Base-by-base conservation (phyloP, 805 yeast species). In the Metschnikowia borealis region DNA sequence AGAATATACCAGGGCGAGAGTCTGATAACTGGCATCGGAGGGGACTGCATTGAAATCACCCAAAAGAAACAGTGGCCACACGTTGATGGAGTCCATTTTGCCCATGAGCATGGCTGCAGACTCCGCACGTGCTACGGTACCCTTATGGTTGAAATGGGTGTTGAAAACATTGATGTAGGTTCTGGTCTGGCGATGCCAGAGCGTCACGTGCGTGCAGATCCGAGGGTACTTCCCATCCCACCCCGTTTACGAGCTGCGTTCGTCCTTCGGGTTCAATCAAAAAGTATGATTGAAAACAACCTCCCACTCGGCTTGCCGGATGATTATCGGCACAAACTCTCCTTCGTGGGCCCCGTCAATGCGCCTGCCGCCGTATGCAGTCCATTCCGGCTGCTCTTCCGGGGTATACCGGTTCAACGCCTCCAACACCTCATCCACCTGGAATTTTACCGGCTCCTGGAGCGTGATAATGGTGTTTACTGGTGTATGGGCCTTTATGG, bases 21-120 rank as follows among this genome's bases (percentile, higher is more conserved):
- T 23, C 18, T 52, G 37, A 47, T 60, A 59, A 15, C 65, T 46
- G 17, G 53, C 54, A n/a, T 63, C 67, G 18, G 51, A 53, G 1
- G 63, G 63, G 38, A 57, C 63, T 5, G 59, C 42, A 51, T 68
- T 67, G 48, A 68, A 56, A 53, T 67, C 73, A 21, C 71, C 71
- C 42, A 58, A 39, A 36, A 68, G 47, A 40, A 68, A 61, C 46
- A 69, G 62, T 21, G 71, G 71, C 71, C 73, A 68, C 20, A 46
- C 37, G 51, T 62, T 61, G 39, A 54, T 33, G 11, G 26, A 14
- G 15, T 35, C 31, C 55, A 57, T 52, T 26, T 45, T 45, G 8
- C 18, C 31, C 38, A 46, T 26, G 14, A 60, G 36, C 23, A 54
- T 37, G 26, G 20, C 13, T 7, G 59, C 60, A 14, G 56, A 42